Evolutionary conservation across 2,329 filamentous ascomycete genomes (phyloP).

Genomic region (Chalaropsis ovoidea): DNA sequence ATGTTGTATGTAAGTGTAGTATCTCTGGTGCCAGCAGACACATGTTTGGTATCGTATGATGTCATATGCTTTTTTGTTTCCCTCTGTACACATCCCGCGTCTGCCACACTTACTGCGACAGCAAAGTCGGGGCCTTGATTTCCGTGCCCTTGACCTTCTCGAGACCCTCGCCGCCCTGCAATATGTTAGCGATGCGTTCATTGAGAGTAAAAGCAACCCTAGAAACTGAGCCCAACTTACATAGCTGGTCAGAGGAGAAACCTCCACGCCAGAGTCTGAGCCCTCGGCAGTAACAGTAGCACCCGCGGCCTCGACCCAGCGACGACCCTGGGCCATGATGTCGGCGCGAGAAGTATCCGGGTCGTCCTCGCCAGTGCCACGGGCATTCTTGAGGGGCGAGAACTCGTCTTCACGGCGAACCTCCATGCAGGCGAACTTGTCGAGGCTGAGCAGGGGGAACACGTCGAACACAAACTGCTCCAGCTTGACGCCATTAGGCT

Average conservation of each 20-base stretch:
- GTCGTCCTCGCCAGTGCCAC: constrained; percentile 80
- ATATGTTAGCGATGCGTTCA: constrained; percentile 1
- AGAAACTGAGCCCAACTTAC: constrained; percentile 47
- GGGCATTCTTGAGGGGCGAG: constrained; percentile 86
- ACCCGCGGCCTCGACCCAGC: constrained; percentile 74
- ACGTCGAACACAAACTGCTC: constrained; percentile 83
- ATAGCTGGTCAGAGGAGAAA: constrained; percentile 90
- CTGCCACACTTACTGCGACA: constrained; percentile 29
- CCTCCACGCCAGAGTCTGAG: constrained; percentile 62
- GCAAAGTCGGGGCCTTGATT: constrained; percentile 43
- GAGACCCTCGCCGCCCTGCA: constrained; percentile 52
- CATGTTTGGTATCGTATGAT: not conserved
- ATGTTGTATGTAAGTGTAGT: not conserved
- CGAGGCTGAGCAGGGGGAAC: constrained; percentile 72
- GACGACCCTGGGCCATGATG: constrained; percentile 79
- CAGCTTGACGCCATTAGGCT: constrained; percentile 96
- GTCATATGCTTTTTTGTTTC: not conserved
- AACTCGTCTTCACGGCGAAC: constrained; percentile 97
- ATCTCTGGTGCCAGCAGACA: not conserved
- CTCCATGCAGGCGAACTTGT: constrained; percentile 91
- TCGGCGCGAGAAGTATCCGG: constrained; percentile 85
- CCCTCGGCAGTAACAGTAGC: constrained; percentile 59
- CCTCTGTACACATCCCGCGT: not conserved
- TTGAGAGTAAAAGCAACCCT: constrained; percentile 16
- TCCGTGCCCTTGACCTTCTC: constrained; percentile 45